Base-by-base conservation (phyloP, 495 filamentous ascomycete species). In the Melanomma pulvis-pyrius region DNA sequence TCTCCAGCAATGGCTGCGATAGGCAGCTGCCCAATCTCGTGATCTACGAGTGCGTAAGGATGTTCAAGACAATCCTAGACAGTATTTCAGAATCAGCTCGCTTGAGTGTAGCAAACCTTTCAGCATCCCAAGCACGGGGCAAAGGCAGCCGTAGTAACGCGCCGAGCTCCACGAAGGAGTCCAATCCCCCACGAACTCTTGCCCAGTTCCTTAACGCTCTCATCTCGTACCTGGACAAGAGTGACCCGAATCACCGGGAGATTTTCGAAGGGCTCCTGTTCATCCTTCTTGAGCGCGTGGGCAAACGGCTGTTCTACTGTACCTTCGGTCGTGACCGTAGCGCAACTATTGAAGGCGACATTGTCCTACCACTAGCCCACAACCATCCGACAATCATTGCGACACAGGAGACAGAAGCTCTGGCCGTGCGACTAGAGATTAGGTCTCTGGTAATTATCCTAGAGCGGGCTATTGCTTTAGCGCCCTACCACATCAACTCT, bases 191-290 rank as follows among this genome's bases (percentile, higher is more conserved):
- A 3, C 68, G 58, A 3, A 25, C 2, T 2, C 24, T 71, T 11
- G 44, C 60, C 22, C 64, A 68, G 25, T 51, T 71, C 26, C 22
- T 71, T 0, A 68, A 60, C 28, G 41, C 61, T 19, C 12, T 67
- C 6, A 47, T 72, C 11, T 49, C 48, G 1, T 53, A 59, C 19
- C 63, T 72, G 8, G 59, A 68, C 60, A 17, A 66, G 22, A 69
- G 61, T 21, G 25, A 63, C 19, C 32, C 56, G 19, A 19, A 55
- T 7, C 74, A 76, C 41, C 54, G 64, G 26, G 57, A 74, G 22
- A 29, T 78, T 12, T 78, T 75, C 53, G 75, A 77, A 70, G 76
- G 76, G 0, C 73, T 73, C 49, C 65, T 70, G 15, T 77, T 72
- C 54, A 44, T 70, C 8, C 53, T 74, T 3, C 32, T 77, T 0